Base-by-base conservation (phyloP, 2,329 filamentous ascomycete genomes). In the Apiospora marii region DNA sequence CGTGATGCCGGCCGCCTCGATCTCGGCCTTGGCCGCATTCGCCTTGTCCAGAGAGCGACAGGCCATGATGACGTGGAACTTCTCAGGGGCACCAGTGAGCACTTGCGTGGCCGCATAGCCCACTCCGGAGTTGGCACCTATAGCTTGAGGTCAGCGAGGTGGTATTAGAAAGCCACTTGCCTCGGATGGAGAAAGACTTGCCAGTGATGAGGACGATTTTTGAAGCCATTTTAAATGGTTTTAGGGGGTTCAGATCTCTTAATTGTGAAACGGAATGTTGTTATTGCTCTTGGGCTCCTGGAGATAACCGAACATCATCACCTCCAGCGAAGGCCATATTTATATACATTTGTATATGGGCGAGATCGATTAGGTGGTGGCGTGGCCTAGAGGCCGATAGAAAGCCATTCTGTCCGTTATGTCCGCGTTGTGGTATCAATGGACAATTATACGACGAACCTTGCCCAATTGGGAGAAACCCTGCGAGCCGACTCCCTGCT, bases 91-190 rank as follows among this genome's bases (percentile, higher is more conserved):
- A 41, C 81, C 78, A 70, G 81, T 76, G 16, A 83, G 75, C 3
- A 77, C 74, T n/a, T 75, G 69, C 30, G 82, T 82, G 8, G 85
- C 80, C 72, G 84, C 85, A 72, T 83, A 82, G 44, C 86, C 86
- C 46, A 88, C 85, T 71, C 86, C 86, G 70, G 82, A 82, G 75
- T 85, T 88, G 46, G 82, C 84, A 72, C 81, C 82, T 82, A 37
- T 10, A 3, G n/a, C 8, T 41, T 4, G 8, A 7, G 43, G 41
- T 46, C 27, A 46, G 43, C 12, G 10, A 37, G 19, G 37, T 7
- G 7, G 22, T 10, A 12, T 37, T 30, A 16, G 37, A 22, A 2
- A 34, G 37, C 1, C 12, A 37, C 7, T 10, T 8, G 7, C 4
- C 7, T 41, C 37, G 10, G 37, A 7, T 37, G 30, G 1, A 61